A percentile compares a stretch with the other conserved stretches of the same genome.
These are phyloP conservation scores for Tolypocladium album DNA, from an alignment of 2,329 filamentous ascomycete species.

Conservation along the genomic window DNA sequence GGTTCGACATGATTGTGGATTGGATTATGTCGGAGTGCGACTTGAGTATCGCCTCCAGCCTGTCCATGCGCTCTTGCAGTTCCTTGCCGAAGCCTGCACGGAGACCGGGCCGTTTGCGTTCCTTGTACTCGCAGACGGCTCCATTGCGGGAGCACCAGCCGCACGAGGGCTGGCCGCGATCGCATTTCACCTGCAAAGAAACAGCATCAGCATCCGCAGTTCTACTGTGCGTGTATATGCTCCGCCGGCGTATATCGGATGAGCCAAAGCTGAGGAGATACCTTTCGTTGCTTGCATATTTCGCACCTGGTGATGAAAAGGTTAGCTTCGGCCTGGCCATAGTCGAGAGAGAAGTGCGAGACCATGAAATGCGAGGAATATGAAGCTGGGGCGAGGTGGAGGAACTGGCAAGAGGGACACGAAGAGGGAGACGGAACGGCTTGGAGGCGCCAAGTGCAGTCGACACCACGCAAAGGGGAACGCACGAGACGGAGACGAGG, in stretches of 20 bases:
- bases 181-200: slow-evolving; percentile 56
- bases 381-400: background rate
- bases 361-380: slow-evolving; percentile 6
- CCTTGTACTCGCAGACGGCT: slow-evolving; percentile 55
- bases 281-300: slow-evolving; percentile 72
- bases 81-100: slow-evolving; percentile 62
- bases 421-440: background rate
- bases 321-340: slow-evolving; percentile 22
- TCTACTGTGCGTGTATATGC: background rate
- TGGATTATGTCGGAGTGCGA: slow-evolving; percentile 58
- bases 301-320: slow-evolving; percentile 47
- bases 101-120: slow-evolving; percentile 56
- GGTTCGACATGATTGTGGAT: slow-evolving; percentile 32
- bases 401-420: background rate
- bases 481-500: slow-evolving; percentile 47
- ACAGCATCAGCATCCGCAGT: background rate
- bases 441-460: background rate
- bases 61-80: slow-evolving; percentile 61
- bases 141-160: slow-evolving; percentile 58
- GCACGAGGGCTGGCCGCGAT: slow-evolving; percentile 62
- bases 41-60: slow-evolving; percentile 55
- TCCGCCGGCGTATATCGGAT: background rate
- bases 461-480: background rate
- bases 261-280: slow-evolving; percentile 19
- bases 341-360: slow-evolving; percentile 3